Conservation (phyloP, 805 yeast genomes). For the Yamadazyma ubonensis region DNA sequence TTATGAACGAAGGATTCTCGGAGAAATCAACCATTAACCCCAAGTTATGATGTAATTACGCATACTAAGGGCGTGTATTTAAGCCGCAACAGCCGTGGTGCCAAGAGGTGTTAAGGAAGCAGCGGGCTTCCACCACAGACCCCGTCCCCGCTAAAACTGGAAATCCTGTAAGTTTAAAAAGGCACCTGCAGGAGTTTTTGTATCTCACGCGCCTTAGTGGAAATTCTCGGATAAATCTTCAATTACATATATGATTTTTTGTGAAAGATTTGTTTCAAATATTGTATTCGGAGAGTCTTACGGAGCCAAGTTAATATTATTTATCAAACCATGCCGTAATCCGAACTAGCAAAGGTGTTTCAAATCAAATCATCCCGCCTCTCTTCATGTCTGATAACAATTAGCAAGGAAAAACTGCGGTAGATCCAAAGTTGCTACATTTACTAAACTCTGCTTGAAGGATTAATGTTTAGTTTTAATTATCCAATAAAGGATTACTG, state of each 20-base stretch:
- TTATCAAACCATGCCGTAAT: background rate
- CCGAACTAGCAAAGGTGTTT: too few relatives aligned
- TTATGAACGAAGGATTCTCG: background rate
- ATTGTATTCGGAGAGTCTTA: slow-evolving; percentile 1
- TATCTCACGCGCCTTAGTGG: background rate
- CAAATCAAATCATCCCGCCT: too few relatives aligned
- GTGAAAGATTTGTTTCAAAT: background rate
- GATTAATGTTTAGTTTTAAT: too few relatives aligned
- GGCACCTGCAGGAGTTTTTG: background rate
- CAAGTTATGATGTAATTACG: background rate
- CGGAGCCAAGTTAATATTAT: too few relatives aligned
- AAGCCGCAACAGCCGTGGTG: background rate
- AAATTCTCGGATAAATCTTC: background rate
- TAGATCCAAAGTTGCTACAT: too few relatives aligned
- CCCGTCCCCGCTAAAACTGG: background rate
- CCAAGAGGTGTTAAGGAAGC: background rate
- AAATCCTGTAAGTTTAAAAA: background rate
- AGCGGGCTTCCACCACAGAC: background rate
- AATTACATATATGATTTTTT: background rate
- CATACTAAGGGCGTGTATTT: background rate
- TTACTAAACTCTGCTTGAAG: too few relatives aligned
- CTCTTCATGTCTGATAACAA: too few relatives aligned
- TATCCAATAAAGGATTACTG: too few relatives aligned
- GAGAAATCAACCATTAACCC: background rate
- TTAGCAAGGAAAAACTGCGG: too few relatives aligned